Evolutionary conservation across 1,139 yeast species (phyloP).

Genomic region (Hansenula lynferdii): DNA sequence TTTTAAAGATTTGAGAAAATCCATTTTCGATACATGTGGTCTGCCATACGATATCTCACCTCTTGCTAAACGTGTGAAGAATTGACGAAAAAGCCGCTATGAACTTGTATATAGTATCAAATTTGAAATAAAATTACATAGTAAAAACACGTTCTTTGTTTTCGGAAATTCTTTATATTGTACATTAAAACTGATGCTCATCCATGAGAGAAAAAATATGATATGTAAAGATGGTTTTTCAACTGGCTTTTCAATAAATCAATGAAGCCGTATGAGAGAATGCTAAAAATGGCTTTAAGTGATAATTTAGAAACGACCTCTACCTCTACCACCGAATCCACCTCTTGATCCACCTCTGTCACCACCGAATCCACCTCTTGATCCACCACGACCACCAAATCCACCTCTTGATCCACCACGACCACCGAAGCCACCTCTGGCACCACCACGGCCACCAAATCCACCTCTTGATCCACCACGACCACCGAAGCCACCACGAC

Average conservation of each 20-base stretch:
- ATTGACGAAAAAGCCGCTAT: neutral
- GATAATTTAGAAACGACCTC: slow-evolving; percentile 31
- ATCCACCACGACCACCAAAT: slow-evolving; percentile 26
- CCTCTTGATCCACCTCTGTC: slow-evolving; percentile 35
- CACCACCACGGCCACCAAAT: slow-evolving; percentile 44
- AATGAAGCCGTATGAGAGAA: neutral
- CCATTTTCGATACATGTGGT: slow-evolving; percentile 36
- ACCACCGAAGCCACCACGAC: slow-evolving; percentile 41
- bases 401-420: slow-evolving; percentile 37
- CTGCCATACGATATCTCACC: slow-evolving; percentile 21
- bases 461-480: slow-evolving; percentile 43
- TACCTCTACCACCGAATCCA: slow-evolving; percentile 28
- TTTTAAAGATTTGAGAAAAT: slow-evolving; percentile 30
- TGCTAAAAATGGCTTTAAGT: neutral
- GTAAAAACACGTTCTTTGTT: neutral
- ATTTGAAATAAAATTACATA: neutral
- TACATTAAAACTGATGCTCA: slow-evolving; percentile 2
- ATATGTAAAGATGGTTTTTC: neutral
- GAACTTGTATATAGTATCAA: neutral
- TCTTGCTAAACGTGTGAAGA: slow-evolving; percentile 9
- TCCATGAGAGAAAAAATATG: neutral
- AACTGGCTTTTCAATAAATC: neutral
- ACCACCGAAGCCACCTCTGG: slow-evolving; percentile 42
- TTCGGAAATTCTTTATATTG: neutral
- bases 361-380: slow-evolving; percentile 51